A percentile compares a stretch with the other conserved stretches of the same genome.
Evolutionary conservation across 2,329 filamentous ascomycete species (phyloP).

Genomic region (Hypoxylon sp.): DNA sequence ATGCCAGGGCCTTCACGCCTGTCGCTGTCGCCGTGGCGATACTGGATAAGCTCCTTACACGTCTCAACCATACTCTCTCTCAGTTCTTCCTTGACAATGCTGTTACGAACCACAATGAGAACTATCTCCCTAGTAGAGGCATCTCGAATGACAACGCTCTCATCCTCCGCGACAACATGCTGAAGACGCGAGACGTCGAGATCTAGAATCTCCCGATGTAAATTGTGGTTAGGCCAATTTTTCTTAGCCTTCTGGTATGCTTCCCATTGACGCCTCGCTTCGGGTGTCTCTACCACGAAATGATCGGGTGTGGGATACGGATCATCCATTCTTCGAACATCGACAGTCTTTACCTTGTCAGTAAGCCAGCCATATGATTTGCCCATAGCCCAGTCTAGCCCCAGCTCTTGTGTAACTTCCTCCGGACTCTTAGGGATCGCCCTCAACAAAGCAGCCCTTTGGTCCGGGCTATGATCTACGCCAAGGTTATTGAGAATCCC

Average conservation of each 20-base stretch:
- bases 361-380: constrained; percentile 26
- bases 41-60: constrained; percentile 38
- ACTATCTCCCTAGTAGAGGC: constrained; percentile 43
- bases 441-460: constrained; percentile 3
- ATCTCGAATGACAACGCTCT: constrained; percentile 48
- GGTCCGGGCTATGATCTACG: constrained; percentile 26
- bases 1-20: constrained; percentile 36
- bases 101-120: constrained; percentile 45
- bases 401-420: constrained; percentile 15
- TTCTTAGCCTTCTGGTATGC: constrained; percentile 29
- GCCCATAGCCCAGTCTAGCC: constrained; percentile 30
- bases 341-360: constrained; percentile 15
- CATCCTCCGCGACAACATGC: constrained; percentile 42
- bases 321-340: neutral
- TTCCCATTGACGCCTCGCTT: constrained; percentile 33
- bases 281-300: neutral
- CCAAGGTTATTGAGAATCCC: constrained; percentile 19
- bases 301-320: neutral
- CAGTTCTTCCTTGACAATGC: constrained; percentile 40
- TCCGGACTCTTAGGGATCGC: neutral
- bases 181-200: constrained; percentile 31
- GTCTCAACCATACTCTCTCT: constrained; percentile 30
- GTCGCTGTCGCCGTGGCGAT: constrained; percentile 31
- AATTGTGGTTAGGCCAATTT: neutral
- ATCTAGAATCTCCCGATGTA: constrained; percentile 24